A percentile compares a stretch with the other conserved stretches of the same genome.
Evolutionary conservation across 1,139 yeast genomes (phyloP).

Genomic region (Wickerhamiella infanticola): DNA sequence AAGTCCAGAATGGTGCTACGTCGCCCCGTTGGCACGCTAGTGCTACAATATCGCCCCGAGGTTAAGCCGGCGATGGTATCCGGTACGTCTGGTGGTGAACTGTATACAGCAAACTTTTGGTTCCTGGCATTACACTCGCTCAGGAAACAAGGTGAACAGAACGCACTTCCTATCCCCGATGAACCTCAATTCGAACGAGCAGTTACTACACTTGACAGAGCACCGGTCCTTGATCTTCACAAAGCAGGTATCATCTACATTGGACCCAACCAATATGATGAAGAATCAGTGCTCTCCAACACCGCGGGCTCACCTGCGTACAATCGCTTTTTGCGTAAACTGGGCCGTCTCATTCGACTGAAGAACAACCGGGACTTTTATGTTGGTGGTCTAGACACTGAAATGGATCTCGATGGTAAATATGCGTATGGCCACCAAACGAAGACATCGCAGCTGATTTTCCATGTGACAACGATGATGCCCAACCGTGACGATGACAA

Average conservation of each 20-base stretch:
- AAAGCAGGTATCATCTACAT: slow-evolving; percentile 67
- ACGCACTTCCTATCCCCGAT: slow-evolving; percentile 30
- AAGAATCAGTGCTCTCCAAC: slow-evolving; percentile 50
- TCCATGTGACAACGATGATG: slow-evolving; percentile 75
- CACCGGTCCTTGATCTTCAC: slow-evolving; percentile 66
- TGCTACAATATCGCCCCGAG: slow-evolving; percentile 27
- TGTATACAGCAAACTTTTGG: slow-evolving; percentile 31
- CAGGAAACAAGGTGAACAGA: neutral
- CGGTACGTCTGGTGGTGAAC: neutral
- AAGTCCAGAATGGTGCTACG: slow-evolving; percentile 38
- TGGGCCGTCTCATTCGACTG: slow-evolving; percentile 47
- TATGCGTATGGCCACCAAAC: slow-evolving; percentile 62
- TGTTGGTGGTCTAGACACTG: slow-evolving; percentile 69
- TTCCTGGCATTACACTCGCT: slow-evolving; percentile 17
- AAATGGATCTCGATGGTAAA: slow-evolving; percentile 56
- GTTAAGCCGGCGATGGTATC: neutral
- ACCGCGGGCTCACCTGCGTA: slow-evolving; percentile 49
- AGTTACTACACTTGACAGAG: slow-evolving; percentile 48
- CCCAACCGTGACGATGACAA: slow-evolving; percentile 34
- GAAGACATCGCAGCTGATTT: slow-evolving; percentile 54
- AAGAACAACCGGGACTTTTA: slow-evolving; percentile 42
- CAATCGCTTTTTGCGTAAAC: slow-evolving; percentile 37
- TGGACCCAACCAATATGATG: slow-evolving; percentile 49
- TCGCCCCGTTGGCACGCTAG: slow-evolving; percentile 52
- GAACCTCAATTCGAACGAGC: slow-evolving; percentile 45